Evolutionary conservation across 768 basidiomycete species (phyloP).

Genomic region (Boletus rubropictus): DNA sequence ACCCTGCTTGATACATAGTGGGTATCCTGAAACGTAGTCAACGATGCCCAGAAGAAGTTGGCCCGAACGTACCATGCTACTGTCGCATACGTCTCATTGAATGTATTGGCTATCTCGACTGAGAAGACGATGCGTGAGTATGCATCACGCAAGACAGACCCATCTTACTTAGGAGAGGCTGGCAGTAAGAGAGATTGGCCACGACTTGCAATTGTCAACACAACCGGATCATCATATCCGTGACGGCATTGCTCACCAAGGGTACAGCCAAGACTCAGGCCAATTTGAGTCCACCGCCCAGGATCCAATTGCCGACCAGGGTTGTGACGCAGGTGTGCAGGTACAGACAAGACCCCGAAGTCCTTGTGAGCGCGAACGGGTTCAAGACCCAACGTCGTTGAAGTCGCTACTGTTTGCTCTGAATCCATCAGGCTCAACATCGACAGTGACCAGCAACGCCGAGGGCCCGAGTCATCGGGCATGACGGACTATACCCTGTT

Average conservation of each 20-base stretch:
- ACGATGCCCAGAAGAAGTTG: background rate
- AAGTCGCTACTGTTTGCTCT: background rate
- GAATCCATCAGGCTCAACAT: conserved; percentile 7
- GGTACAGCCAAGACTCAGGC: conserved; percentile 45
- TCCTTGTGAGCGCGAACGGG: conserved; percentile 12
- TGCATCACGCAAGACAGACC: background rate
- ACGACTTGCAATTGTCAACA: conserved; percentile 29
- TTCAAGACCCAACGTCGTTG: background rate
- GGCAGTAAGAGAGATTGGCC: conserved; percentile 77
- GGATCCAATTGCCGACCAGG: conserved; percentile 34
- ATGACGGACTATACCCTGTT: conserved; percentile 2
- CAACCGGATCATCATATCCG: background rate
- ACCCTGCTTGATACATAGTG: conserved; percentile 66
- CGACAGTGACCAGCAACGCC: conserved; percentile 15
- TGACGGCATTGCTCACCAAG: conserved; percentile 32
- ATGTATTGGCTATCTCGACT: conserved; percentile 34
- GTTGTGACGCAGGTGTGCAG: conserved; percentile 37
- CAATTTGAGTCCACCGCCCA: conserved; percentile 36
- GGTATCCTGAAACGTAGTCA: conserved; percentile 43
- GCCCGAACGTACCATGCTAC: conserved; percentile 28
- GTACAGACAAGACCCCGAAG: conserved; percentile 47
- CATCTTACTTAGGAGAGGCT: conserved; percentile 65
- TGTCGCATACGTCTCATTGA: conserved; percentile 29
- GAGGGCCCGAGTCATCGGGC: conserved; percentile 10
- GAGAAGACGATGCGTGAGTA: background rate